Conservation (phyloP, 2,329 filamentous ascomycete species). For the Tolypocladium ophioglossoides region DNA sequence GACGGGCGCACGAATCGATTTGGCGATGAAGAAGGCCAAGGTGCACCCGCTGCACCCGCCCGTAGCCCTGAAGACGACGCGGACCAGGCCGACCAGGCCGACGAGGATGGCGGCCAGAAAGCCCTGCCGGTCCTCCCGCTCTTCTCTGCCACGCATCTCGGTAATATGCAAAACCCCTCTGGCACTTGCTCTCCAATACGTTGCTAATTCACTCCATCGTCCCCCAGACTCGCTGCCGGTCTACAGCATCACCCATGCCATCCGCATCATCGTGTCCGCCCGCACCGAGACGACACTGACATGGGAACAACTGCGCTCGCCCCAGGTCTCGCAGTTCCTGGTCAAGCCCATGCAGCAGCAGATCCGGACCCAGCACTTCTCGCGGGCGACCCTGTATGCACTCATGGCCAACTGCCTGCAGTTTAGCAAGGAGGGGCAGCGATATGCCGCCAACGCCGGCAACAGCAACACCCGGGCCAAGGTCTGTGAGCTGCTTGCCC, state of each 20-base stretch:
- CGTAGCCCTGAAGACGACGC: constrained; percentile 41
- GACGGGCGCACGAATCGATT: constrained; percentile 18
- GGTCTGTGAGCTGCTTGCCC: constrained; percentile 82
- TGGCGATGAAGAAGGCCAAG: constrained; percentile 33
- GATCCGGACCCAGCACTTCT: constrained; percentile 74
- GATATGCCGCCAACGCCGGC: constrained; percentile 74
- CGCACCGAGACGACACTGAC: constrained; percentile 85
- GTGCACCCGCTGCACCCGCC: constrained; percentile 18
- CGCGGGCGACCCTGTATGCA: constrained; percentile 76
- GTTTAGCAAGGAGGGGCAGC: constrained; percentile 77
- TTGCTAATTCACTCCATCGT: constrained; percentile 2
- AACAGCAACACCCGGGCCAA: constrained; percentile 75
- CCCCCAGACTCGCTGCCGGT: constrained; percentile 68
- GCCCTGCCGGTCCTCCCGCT: constrained; percentile 52
- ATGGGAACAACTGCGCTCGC: constrained; percentile 93
- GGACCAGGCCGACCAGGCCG: constrained; percentile 25
- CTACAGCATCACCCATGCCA: constrained; percentile 83
- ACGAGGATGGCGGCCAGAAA: constrained; percentile 22
- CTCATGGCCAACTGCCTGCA: constrained; percentile 90
- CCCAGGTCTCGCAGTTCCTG: constrained; percentile 90
- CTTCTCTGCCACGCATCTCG: constrained; percentile 69
- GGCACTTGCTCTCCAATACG: background rate
- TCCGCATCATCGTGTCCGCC: constrained; percentile 72
- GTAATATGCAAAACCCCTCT: constrained; percentile 28
- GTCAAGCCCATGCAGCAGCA: constrained; percentile 92